Conservation (phyloP, 257 asterid species). For the Salvia miltiorrhiza region DNA sequence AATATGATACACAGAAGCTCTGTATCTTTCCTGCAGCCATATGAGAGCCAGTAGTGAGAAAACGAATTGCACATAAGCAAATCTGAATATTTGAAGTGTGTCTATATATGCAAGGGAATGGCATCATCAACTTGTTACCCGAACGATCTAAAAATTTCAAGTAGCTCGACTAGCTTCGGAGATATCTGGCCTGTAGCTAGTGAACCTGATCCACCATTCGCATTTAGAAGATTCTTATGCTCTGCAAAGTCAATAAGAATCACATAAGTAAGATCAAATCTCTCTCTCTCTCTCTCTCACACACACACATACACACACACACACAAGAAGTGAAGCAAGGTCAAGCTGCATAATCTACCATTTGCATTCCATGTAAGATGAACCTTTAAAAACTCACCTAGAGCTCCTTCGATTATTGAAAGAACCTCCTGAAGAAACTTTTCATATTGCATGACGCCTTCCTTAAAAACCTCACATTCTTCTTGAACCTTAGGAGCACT, state of each 20-base stretch:
- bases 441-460: slow-evolving; percentile 34
- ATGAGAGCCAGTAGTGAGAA: slow-evolving; percentile 8
- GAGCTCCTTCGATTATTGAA: slow-evolving; percentile 46
- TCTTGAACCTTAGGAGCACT: slow-evolving; percentile 39
- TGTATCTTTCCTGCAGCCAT: slow-evolving; percentile 44
- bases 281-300: no score
- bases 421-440: slow-evolving; percentile 54
- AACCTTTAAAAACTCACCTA: slow-evolving; percentile 38
- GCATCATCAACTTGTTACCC: slow-evolving; percentile 41
- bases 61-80: background rate
- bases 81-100: background rate
- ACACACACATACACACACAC: no score
- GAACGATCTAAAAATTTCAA: slow-evolving; percentile 54
- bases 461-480: slow-evolving; percentile 41
- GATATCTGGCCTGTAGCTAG: slow-evolving; percentile 54
- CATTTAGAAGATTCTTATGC: slow-evolving; percentile 42
- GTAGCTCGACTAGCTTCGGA: slow-evolving; percentile 66
- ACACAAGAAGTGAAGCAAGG: no score
- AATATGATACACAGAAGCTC: slow-evolving; percentile 61
- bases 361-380: slow-evolving; percentile 6
- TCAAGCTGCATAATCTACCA: no score
- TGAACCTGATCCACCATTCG: slow-evolving; percentile 34
- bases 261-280: slow-evolving; percentile 19
- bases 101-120: slow-evolving; percentile 3
- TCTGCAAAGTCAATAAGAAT: slow-evolving; percentile 43